Evolutionary conservation across 1,284 basidiomycete species (phyloP), one percentile per base, ranked within the genome.

Genomic region (Chalciporus sp.): DNA sequence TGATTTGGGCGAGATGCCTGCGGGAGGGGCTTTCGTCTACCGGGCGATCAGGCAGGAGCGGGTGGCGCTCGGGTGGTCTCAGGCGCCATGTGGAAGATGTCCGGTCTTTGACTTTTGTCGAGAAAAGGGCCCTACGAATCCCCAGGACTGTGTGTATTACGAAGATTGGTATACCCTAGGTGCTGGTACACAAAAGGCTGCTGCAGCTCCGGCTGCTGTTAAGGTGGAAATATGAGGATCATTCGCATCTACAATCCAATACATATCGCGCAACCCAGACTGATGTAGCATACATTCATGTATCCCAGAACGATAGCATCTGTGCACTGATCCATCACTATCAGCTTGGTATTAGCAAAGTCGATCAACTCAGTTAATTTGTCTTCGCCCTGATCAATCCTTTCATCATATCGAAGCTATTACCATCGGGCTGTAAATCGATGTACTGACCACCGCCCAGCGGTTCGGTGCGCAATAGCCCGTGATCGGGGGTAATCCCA

Each of bases 351-450:
- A 31, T 31, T 14, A 37, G 7, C 35, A n/a, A 37, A 37, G 35
- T 28, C n/a, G 12, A 20, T 50, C 16, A 12, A 42, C 17, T 10
- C 23, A 4, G 12, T 46, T 58, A 63, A 52, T 28, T 64, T 9
- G 61, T 61, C 71, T 90, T 92, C 19, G 77, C 72, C 73, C 80
- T 85, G 66, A 99, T 95, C 68, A 99, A 73, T 28, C 94, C 93
- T 49, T 87, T 83, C 86, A 98, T 91, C 66, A 98, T 80, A 71
- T 98, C 96, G 65, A 99, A 98, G 66, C 92, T 93, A 70, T 99
- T 99, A 28, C 95, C 94, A 66, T 98, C 95, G 3, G 96, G 97
- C 71, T 98, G 96, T 20, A 87, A 67, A 64, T 84, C 82, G 42
- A 90, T 81, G 62, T 77, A 86, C 26, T 43, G 62, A 17, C 67